Conservation (phyloP, 331 rosid genomes). For the Dryas integrifolia region DNA sequence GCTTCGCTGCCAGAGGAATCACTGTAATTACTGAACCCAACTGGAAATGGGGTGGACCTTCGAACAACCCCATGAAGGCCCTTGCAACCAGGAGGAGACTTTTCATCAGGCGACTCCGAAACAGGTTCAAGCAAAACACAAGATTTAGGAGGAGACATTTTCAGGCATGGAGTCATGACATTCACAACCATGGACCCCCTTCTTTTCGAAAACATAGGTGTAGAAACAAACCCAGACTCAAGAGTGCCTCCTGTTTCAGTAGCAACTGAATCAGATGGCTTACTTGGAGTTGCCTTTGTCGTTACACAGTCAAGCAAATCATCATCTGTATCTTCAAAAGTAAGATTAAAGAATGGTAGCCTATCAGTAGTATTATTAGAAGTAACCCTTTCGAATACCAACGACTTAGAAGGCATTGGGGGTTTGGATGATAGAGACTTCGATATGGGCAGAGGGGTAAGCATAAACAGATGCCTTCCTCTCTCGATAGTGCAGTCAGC, state of each 20-base stretch:
- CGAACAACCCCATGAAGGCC: slow-evolving; percentile 34
- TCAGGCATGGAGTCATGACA: slow-evolving; percentile 71
- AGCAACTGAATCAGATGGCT: slow-evolving; percentile 40
- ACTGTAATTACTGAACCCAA: slow-evolving; percentile 46
- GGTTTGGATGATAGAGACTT: slow-evolving; percentile 52
- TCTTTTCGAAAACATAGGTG: slow-evolving; percentile 30
- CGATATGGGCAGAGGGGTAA: slow-evolving; percentile 87
- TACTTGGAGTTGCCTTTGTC: slow-evolving; percentile 36
- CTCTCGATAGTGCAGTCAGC: slow-evolving; percentile 72
- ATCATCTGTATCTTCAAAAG: slow-evolving; percentile 32
- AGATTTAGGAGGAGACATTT: slow-evolving; percentile 85
- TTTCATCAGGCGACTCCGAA: slow-evolving; percentile 34
- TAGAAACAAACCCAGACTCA: slow-evolving; percentile 38
- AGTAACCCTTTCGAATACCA: slow-evolving; percentile 39
- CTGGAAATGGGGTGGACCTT: slow-evolving; percentile 78
- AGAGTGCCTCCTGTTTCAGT: slow-evolving; percentile 30
- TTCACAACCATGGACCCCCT: slow-evolving; percentile 49
- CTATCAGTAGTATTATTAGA: slow-evolving; percentile 21
- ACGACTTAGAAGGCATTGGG: slow-evolving; percentile 35
- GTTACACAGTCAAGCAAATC: slow-evolving; percentile 33
- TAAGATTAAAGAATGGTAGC: slow-evolving; percentile 24
- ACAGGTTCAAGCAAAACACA: slow-evolving; percentile 84
- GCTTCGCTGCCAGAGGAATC: slow-evolving; percentile 42
- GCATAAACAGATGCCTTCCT: slow-evolving; percentile 80
- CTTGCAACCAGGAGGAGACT: slow-evolving; percentile 10